phyloP scores from a whole-genome alignment of 805 yeast species.

The Zygoascus tannicola region DNA sequence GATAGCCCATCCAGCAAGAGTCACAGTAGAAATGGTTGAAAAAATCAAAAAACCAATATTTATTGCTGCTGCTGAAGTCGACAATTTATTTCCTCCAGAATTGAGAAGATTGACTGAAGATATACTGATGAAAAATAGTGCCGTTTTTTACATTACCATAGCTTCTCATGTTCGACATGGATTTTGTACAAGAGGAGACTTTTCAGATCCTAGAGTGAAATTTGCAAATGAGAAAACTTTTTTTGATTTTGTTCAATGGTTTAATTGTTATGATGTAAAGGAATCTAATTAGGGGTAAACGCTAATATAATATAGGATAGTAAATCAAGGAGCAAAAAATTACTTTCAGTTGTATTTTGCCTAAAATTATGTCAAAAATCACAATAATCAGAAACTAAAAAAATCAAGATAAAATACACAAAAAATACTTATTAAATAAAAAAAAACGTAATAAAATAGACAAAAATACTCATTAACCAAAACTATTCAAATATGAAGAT shows the following conservation, averaged over 20 bases:
- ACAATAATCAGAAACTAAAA: not conserved
- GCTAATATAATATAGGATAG: no score
- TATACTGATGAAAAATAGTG: conserved; percentile 43
- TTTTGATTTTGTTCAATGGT: conserved; percentile 18
- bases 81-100: conserved; percentile 52
- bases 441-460: no score
- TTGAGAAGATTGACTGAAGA: conserved; percentile 54
- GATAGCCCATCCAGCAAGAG: conserved; percentile 76
- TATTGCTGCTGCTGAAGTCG: conserved; percentile 72
- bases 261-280: conserved; percentile 10
- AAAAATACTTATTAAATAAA: no score
- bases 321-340: no score
- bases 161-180: conserved; percentile 68
- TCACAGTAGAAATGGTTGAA: conserved; percentile 19
- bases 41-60: conserved; percentile 39
- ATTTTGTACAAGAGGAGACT: conserved; percentile 71
- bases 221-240: conserved; percentile 64
- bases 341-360: no score
- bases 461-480: no score
- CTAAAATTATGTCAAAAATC: not conserved
- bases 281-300: no score
- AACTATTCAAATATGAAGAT: no score
- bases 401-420: no score
- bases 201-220: conserved; percentile 39
- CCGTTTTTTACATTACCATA: conserved; percentile 50